A percentile compares a stretch with the other conserved stretches of the same genome.
Evolutionary conservation across 139 green algal genomes (phyloP).

Genomic region (Volvox africanus): DNA sequence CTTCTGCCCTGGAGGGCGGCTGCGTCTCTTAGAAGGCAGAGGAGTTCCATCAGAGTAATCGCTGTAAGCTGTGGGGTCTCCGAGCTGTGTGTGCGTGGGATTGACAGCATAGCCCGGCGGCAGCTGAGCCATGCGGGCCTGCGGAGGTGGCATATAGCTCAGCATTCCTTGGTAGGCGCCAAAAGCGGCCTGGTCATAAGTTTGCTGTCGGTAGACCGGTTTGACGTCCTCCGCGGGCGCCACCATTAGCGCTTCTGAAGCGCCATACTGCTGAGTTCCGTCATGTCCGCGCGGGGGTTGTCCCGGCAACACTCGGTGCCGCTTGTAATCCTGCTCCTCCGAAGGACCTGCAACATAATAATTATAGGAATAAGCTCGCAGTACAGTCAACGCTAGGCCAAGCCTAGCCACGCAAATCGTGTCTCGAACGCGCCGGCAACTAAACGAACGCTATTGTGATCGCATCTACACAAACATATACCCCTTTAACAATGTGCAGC

Average conservation of each 20-base stretch:
- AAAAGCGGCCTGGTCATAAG: not conserved
- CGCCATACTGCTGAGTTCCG: not conserved
- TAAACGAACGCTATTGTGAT: not conserved
- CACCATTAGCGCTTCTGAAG: not conserved
- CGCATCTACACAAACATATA: not conserved
- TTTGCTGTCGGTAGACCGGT: not conserved
- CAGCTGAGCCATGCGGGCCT: not conserved
- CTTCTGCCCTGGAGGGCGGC: conserved; percentile 1
- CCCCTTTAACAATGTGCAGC: not conserved
- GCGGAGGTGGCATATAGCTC: not conserved
- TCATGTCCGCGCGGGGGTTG: not conserved
- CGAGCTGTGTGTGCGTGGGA: not conserved
- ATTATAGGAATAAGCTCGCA: not conserved
- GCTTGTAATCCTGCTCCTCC: conserved; percentile 6
- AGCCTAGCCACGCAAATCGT: not conserved
- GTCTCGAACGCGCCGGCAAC: not conserved
- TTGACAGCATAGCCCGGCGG: not conserved
- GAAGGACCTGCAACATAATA: not conserved
- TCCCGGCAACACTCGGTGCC: not conserved
- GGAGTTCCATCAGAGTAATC: not conserved
- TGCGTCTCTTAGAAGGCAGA: not conserved
- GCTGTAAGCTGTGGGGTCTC: not conserved
- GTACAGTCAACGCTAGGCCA: not conserved
- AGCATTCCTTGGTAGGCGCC: not conserved
- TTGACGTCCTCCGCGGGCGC: not conserved